Evolutionary conservation across 306 rosid genomes (phyloP), one percentile per base, ranked within the genome.

Genomic region (Nissolia schottii): DNA sequence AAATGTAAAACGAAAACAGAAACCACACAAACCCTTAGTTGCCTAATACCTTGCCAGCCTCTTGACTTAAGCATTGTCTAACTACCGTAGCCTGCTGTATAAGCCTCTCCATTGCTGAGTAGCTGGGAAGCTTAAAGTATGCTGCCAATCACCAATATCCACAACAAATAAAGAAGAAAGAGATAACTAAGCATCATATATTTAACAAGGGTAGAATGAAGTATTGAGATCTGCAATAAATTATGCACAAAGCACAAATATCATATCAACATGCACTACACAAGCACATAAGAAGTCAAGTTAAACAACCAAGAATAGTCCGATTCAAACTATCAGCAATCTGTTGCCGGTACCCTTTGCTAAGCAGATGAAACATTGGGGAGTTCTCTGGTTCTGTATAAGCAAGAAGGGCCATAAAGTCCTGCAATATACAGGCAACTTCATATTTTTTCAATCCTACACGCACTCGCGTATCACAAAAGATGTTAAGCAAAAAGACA

Each of bases 301-400:
- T 46, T 7, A 73, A 85, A 91, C 71, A 85, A 92, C 96, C 96
- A 80, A 92, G 92, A 84, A 90, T 85, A 37, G 88, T 89, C 69
- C 85, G 86, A 77, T 90, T 92, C 66, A 92, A 83, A 77, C 78
- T 83, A 45, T 90, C 98, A 57, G 96, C 91, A 77, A 92, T 88
- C 67, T 84, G 77, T 74, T 90, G 91, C 63, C 95, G 83, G 40
- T 86, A 59, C n/a, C 86, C 97, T 66, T 74, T 49, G 84, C 96
- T 81, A 72, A 94, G 97, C 77, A 89, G 81, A 88, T 84, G 86
- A 88, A 94, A 87, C 96, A 86, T 79, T 29, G 99, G 99, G 64
- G 96, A 82, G 55, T 86, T 89, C 62, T 94, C 97, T n/a, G 91
- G 97, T 37, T 94, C 99, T 67, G 87, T 84, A 58, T 87, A 94